These are phyloP conservation scores for Esteya vermicola DNA, from an alignment of 2,329 filamentous ascomycete genomes.

Conservation along the genomic window DNA sequence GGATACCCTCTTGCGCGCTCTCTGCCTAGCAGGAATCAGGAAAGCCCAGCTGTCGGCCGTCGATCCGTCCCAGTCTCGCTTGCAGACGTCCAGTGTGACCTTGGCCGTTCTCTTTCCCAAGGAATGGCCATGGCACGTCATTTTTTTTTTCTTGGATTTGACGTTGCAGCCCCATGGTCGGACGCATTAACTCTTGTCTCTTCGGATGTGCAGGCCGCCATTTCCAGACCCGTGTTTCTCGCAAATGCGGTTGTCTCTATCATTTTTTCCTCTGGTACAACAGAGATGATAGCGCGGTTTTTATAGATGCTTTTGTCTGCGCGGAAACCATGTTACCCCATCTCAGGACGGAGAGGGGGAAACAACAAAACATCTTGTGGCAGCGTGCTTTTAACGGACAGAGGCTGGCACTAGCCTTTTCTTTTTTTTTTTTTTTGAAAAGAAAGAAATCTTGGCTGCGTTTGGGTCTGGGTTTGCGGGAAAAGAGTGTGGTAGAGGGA, in stretches of 20 bases:
- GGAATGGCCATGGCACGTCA: not conserved
- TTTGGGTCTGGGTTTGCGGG: not conserved
- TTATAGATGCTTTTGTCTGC: slow-evolving; percentile 93
- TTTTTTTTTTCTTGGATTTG: not conserved
- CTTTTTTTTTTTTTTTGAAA: no score
- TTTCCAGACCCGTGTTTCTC: slow-evolving; percentile 8
- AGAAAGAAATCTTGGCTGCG: no score
- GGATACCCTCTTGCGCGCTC: slow-evolving; percentile 20
- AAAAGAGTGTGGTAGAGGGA: not conserved
- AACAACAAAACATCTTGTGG: slow-evolving; percentile 91
- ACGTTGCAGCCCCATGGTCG: slow-evolving; percentile 30
- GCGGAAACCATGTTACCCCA: slow-evolving; percentile 25
- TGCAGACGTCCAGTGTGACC: slow-evolving; percentile 9
- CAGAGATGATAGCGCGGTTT: slow-evolving; percentile 61
- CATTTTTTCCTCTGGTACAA: slow-evolving; percentile 29
- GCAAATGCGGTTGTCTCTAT: slow-evolving; percentile 7
- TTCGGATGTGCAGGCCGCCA: slow-evolving; percentile 33
- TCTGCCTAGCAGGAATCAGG: slow-evolving; percentile 9
- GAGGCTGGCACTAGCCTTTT: no score
- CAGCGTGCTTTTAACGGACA: slow-evolving; percentile 70
- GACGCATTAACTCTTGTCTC: slow-evolving; percentile 37
- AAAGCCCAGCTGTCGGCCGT: slow-evolving; percentile 10
- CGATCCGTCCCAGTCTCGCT: slow-evolving; percentile 9
- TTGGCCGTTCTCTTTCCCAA: no score
- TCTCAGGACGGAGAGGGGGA: slow-evolving; percentile 50